phyloP scores from a whole-genome alignment of 805 yeast species.

The Lipomyces japonicus region DNA sequence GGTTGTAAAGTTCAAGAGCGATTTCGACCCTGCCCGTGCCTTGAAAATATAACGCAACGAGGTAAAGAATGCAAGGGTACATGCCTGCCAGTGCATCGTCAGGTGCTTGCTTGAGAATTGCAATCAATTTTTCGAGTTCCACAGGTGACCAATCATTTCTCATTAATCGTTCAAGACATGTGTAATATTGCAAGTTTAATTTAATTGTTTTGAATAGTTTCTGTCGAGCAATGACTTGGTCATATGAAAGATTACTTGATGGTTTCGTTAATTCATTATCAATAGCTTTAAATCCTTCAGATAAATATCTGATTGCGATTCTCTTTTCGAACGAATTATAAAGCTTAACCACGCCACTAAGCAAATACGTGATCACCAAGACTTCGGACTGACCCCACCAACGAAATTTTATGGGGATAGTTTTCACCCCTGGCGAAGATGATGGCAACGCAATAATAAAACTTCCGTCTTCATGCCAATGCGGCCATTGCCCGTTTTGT shows the following conservation, averaged over 20 bases:
- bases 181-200: slow-evolving; percentile 4
- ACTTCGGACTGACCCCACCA: slow-evolving; percentile 25
- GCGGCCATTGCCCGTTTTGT: slow-evolving; percentile 14
- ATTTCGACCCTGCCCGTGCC: slow-evolving; percentile 18
- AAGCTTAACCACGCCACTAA: slow-evolving; percentile 14
- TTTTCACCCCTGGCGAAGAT: not conserved
- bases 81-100: not conserved
- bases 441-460: slow-evolving; percentile 17
- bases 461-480: slow-evolving; percentile 21
- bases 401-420: slow-evolving; percentile 13
- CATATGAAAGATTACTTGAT: not conserved
- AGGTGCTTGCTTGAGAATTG: not conserved
- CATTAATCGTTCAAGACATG: slow-evolving; percentile 18
- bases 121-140: not conserved
- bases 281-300: slow-evolving; percentile 11
- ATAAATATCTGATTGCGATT: slow-evolving; percentile 5
- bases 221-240: slow-evolving; percentile 6
- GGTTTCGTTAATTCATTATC: slow-evolving; percentile 2
- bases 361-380: slow-evolving; percentile 10
- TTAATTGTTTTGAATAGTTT: slow-evolving; percentile 5
- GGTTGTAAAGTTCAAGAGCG: slow-evolving; percentile 15
- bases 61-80: slow-evolving; percentile 15
- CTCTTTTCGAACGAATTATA: slow-evolving; percentile 6
- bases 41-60: slow-evolving; percentile 24
- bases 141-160: slow-evolving; percentile 15